Evolutionary conservation across 305 asterid genomes (phyloP), one percentile per base, ranked within the genome.

Genomic region (Fraxinus dipetala): DNA sequence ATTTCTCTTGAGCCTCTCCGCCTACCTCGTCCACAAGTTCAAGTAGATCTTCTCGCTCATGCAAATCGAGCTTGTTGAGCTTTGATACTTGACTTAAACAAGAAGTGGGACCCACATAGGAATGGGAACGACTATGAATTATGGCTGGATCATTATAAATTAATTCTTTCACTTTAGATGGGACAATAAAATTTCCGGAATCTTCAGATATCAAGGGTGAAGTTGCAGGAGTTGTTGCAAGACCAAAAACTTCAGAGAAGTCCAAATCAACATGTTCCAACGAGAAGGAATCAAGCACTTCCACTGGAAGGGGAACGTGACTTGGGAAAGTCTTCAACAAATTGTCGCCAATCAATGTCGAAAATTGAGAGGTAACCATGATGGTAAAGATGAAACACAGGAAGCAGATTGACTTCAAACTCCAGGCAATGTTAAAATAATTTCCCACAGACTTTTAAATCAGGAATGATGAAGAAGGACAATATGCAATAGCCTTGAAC

Each of bases 231-330:
- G 85, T 22, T 43, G 91, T 85, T 13, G 81, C 82, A 67, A 97
- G 98, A 78, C 98, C 98, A 85, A 93, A 95, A 61, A 93, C 85
- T 76, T 95, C 98, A 5, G 94, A 84, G 76, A 93, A 93, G 82
- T 95, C 98, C 87, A 93, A 83, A 70, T 91, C 98, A 61, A 88
- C 85, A 22, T 86, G 80, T 72, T 91, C 94, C 7, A 77, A 83
- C 3, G 91, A 80, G 75, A 89, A 77, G 65, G 75, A 86, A 80
- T 93, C 89, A 5, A 85, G 88, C 8, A 88, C 85, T 79, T 86
- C 82, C 78, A 78, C 83, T 67, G 94, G 85, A 54, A 86, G 90
- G 56, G 83, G 79, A 34, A 83, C 48, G 3, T 87, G 86, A 35
- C 78, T 86, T 67, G 84, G 87, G 77, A 83, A 80, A 63, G 88